Evolutionary conservation across 257 asterid genomes (phyloP), one percentile per base, ranked within the genome.

Genomic region (Solanum tarapatanum): DNA sequence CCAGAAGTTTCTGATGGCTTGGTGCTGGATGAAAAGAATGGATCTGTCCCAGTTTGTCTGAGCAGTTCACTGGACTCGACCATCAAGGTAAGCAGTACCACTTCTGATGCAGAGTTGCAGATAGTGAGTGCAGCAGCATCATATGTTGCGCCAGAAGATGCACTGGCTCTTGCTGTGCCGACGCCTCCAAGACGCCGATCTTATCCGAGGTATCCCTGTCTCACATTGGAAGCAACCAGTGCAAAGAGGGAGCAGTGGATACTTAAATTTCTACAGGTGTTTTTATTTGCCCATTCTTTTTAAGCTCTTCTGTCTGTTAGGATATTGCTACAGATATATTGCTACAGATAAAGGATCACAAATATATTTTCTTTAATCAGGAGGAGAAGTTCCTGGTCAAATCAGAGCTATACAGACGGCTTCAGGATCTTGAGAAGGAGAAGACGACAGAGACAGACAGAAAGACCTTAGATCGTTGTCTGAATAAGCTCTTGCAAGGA

Each of bases 381-480:
- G 99, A 93, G 89, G 98, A 97, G 96, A 92, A 94, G 94, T 90
- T 95, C 93, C 94, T 97, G 51, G 87, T 94, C 88, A 95, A 88
- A 86, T 91, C 97, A 82, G 99, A 97, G 88, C 94, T 97, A 88
- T 97, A 93, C 89, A 93, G 93, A 90, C 94, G 95, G 84, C 94
- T 97, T 79, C 95, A 93, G 90, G 90, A 88, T 88, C 94, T 94
- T 89, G 98, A 92, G 93, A 95, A 87, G 89, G 96, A 92, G 89
- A 94, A 92, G 91, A 86, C 75, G 37, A 90, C 95, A 84, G 11
- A 10, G 86, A 95, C 95, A 95, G 99, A 93, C 90, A 87, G 97
- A 84, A 95, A 91, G 92, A 97, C 98, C 87, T 88, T 95, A 86
- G 91, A 89, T 37, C 99, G 98, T 87, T 89, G 87, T 87, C 93